These are phyloP conservation scores for Fraxinus dipetala DNA, from an alignment of 305 asterid genomes.

Conservation along the genomic window DNA sequence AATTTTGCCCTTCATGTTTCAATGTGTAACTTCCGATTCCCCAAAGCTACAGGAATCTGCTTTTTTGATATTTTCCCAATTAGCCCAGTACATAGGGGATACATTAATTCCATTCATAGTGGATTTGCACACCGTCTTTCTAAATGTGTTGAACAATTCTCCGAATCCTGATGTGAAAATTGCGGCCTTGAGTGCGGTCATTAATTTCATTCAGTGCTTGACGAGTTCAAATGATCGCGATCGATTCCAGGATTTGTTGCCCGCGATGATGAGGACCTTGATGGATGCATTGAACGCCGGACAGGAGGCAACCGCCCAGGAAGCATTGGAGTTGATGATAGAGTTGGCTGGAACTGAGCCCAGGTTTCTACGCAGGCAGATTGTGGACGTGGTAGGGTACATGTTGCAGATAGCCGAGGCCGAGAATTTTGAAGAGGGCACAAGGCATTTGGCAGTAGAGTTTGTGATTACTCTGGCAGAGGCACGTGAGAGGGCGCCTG, in stretches of 20 bases:
- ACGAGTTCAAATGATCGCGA: slow-evolving; percentile 67
- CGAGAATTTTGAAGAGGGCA: slow-evolving; percentile 77
- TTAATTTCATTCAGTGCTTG: slow-evolving; percentile 82
- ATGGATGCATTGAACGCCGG: slow-evolving; percentile 74
- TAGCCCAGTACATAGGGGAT: slow-evolving; percentile 79
- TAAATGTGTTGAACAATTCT: slow-evolving; percentile 62
- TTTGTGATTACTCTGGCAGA: slow-evolving; percentile 83
- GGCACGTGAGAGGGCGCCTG: slow-evolving; percentile 91
- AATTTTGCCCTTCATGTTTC: slow-evolving; percentile 83
- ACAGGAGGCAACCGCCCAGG: slow-evolving; percentile 86
- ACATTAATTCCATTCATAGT: slow-evolving; percentile 62
- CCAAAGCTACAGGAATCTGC: slow-evolving; percentile 79
- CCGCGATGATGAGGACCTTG: slow-evolving; percentile 87
- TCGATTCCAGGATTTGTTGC: slow-evolving; percentile 85
- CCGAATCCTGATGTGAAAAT: slow-evolving; percentile 63
- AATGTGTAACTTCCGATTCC: slow-evolving; percentile 63
- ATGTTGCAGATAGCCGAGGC: slow-evolving; percentile 92
- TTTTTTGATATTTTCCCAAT: slow-evolving; percentile 68
- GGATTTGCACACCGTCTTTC: slow-evolving; percentile 69
- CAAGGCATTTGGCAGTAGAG: slow-evolving; percentile 82
- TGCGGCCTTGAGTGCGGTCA: slow-evolving; percentile 81
- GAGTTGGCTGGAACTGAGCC: slow-evolving; percentile 93
- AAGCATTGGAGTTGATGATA: slow-evolving; percentile 80
- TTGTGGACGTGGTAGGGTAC: slow-evolving; percentile 83
- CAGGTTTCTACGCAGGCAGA: slow-evolving; percentile 77